phyloP scores from a whole-genome alignment of 2,329 filamentous ascomycete genomes.

The Xylaria multiplex region DNA sequence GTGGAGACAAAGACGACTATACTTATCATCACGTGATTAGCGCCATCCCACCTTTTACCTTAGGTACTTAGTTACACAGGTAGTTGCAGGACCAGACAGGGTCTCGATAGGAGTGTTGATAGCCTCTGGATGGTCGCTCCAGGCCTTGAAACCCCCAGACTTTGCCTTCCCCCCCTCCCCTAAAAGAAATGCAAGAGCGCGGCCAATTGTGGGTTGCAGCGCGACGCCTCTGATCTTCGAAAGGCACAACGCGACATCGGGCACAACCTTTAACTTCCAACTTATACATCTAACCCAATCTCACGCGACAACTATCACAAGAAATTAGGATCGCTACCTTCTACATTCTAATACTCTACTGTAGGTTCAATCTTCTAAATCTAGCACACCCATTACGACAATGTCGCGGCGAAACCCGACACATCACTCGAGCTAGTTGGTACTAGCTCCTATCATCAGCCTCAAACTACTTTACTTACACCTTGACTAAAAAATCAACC shows the following conservation, averaged over 20 bases:
- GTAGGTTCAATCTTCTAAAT: conserved; percentile 11
- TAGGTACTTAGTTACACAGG: neutral
- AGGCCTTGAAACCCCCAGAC: neutral
- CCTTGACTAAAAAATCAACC: conserved; percentile 11
- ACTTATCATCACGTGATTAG: conserved; percentile 39
- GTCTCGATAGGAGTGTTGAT: conserved; percentile 14
- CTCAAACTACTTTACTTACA: neutral
- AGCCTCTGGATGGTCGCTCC: neutral
- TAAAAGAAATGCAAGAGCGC: conserved; percentile 7
- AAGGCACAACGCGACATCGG: conserved; percentile 33
- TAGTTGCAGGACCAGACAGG: neutral
- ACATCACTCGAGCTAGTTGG: neutral
- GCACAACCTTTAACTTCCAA: conserved; percentile 23
- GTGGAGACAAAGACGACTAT: conserved; percentile 14
- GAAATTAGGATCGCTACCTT: neutral
- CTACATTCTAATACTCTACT: neutral
- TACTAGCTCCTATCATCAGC: neutral
- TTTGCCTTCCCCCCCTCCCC: neutral
- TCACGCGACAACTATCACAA: conserved; percentile 9
- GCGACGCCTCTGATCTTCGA: conserved; percentile 19
- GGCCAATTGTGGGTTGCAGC: conserved; percentile 26
- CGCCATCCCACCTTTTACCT: conserved; percentile 10
- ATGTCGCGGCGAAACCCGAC: neutral
- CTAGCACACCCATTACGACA: neutral
- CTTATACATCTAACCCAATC: conserved; percentile 7